Base-by-base conservation (phyloP, 163 green algal genomes). In the Scenedesmus sp. region DNA sequence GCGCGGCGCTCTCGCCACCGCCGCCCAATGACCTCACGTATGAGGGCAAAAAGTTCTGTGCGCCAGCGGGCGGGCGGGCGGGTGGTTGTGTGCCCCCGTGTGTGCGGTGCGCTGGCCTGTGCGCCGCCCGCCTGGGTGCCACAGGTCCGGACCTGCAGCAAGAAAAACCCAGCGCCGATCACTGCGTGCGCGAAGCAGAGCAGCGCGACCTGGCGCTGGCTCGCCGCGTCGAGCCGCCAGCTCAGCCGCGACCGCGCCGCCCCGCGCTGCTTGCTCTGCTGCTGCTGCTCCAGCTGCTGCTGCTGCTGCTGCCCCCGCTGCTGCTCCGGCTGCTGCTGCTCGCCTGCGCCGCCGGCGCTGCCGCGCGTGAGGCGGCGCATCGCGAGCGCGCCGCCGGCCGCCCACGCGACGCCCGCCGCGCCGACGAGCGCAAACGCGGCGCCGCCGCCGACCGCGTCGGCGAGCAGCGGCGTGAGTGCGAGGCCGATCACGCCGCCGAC, bases 81-180 rank as follows among this genome's bases (percentile, higher is more conserved):
- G n/a, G n/a, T n/a, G n/a, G 44, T 3, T 20, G 57, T 39, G 13
- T 24, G 29, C 14, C 45, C 45, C 13, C 45, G 45, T 13, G 57
- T 42, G 57, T 20, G n/a, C 42, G 28, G n/a, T 45, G 57, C 17
- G 7, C 20, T 18, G 13, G 24, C 57, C n/a, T n/a, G n/a, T n/a
- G n/a, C n/a, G n/a, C n/a, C n/a, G n/a, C n/a, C n/a, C n/a, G n/a
- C n/a, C n/a, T n/a, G n/a, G n/a, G n/a, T n/a, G n/a, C n/a, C n/a
- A n/a, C n/a, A n/a, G n/a, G n/a, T n/a, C n/a, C n/a, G n/a, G 22
- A 78, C 72, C 70, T 94, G 88, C 31, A 95, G 81, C 17, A 92
- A 67, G 67, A 95, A 94, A 63, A 94, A 94, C 26, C 87, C 87
- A 48, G 75, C 92, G 45, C 88, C 90, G 17, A 96, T 94, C 1